Base-by-base conservation (phyloP, 441 rosid genomes). In the Cnidoscolus chayamansa region DNA sequence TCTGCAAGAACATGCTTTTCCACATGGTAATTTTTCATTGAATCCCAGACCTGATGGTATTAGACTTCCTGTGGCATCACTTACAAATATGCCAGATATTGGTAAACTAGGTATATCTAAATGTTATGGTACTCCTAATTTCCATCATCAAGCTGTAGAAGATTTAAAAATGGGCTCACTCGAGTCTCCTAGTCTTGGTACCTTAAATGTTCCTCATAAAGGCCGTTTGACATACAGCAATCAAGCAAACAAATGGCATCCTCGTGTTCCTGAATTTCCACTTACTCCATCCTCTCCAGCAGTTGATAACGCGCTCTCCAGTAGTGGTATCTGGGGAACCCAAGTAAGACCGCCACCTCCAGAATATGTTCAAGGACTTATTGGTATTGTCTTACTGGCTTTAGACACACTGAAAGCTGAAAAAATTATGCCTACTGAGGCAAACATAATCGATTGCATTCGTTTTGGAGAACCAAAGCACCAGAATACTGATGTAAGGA, bases 31-130 rank as follows among this genome's bases (percentile, higher is more conserved):
- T 77, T 81, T 72, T 61, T 85, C 85, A 40, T 55, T 79, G 83
- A 82, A 77, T 71, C 80, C 81, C 50, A 79, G 81, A 60, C 81
- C 79, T 56, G 83, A 84, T 12, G 82, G 78, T 35, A 80, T 74
- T 72, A 78, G 86, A 74, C 83, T 59, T 68, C 55, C 84, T 49
- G 45, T 83, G 30, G 78, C 73, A 12, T 82, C 86, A 47, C 60
- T 32, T 7, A 47, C 74, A 67, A 74, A 81, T 82, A 35, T 77
- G 69, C 90, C 86, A 73, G 85, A 84, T 84, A 78, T 84, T 72
- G 84, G 90, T 75, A 88, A 80, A 74, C 70, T 81, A 77, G 82
- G 68, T 73, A 37, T 78, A 72, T 81, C 85, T 77, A 88, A 84
- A 32, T 59, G 57, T 20, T 85, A 76, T 59, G 81, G 63, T 70